Percentiles rank a stretch among this genome's conserved stretches.
phyloP scores from a whole-genome alignment of 2,329 filamentous ascomycete genomes.

The Parasarocladium wereldwijsianum region DNA sequence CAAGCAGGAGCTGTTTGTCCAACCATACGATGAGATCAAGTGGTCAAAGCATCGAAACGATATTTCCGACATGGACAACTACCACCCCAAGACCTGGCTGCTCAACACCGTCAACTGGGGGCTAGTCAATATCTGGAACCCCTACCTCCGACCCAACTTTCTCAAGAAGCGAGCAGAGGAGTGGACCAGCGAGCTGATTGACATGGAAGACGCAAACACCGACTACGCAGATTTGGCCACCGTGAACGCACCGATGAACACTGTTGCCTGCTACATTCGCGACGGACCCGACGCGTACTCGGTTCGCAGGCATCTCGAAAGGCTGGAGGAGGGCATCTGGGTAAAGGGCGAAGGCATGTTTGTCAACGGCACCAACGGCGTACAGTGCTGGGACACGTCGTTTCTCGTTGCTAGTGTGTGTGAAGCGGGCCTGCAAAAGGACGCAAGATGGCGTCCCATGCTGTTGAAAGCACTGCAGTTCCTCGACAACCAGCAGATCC shows the following conservation, averaged over 20 bases:
- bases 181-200: conserved; percentile 69
- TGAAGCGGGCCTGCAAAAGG: conserved; percentile 62
- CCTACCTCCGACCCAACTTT: conserved; percentile 52
- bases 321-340: conserved; percentile 79
- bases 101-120: conserved; percentile 68
- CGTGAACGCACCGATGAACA: conserved; percentile 82
- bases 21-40: conserved; percentile 63
- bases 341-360: conserved; percentile 86
- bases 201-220: conserved; percentile 88
- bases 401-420: conserved; percentile 76
- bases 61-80: conserved; percentile 71
- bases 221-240: conserved; percentile 76
- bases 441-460: conserved; percentile 70
- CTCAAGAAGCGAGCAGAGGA: conserved; percentile 61
- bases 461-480: conserved; percentile 70
- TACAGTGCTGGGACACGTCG: conserved; percentile 92
- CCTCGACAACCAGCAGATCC: conserved; percentile 81
- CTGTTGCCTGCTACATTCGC: conserved; percentile 69
- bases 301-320: conserved; percentile 64
- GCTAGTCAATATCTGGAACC: conserved; percentile 66
- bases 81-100: conserved; percentile 80
- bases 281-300: conserved; percentile 64
- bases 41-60: conserved; percentile 70
- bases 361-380: conserved; percentile 93
- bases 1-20: conserved; percentile 67